Percentiles rank a stretch among this genome's conserved stretches.
phyloP scores from a whole-genome alignment of 2,329 filamentous ascomycete genomes.

The Penicillium sp. region DNA sequence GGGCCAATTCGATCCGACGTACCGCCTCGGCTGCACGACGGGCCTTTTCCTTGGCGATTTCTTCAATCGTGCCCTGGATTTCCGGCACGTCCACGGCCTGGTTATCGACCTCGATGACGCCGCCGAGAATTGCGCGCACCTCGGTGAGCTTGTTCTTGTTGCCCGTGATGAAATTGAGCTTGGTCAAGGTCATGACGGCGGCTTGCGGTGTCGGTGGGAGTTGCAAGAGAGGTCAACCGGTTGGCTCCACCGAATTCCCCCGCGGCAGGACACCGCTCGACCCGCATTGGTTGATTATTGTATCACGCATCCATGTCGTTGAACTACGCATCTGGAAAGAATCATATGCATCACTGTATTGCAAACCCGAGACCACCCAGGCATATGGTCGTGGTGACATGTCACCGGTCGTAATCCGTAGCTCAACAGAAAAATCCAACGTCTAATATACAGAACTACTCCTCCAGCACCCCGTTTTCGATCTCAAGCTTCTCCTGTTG shows the following conservation, averaged over 20 bases:
- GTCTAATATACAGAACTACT: conserved; percentile 31
- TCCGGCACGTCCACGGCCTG: conserved; percentile 79
- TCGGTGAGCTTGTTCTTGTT: conserved; percentile 93
- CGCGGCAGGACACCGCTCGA: conserved; percentile 5
- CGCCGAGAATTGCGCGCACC: conserved; percentile 80
- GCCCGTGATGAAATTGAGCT: conserved; percentile 90
- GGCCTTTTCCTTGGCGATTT: conserved; percentile 87
- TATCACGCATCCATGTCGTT: background rate
- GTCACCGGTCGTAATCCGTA: conserved; percentile 27
- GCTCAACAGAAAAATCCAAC: conserved; percentile 22
- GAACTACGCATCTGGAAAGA: background rate
- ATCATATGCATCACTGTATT: conserved; percentile 27
- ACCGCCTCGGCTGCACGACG: conserved; percentile 75
- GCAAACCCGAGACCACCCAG: conserved; percentile 17
- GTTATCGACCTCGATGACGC: conserved; percentile 68
- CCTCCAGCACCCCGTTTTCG: conserved; percentile 28
- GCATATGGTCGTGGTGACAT: conserved; percentile 20
- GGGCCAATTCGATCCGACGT: conserved; percentile 27
- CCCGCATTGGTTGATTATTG: background rate
- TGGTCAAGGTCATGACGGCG: conserved; percentile 49
- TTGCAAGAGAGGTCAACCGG: background rate
- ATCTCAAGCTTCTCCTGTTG: conserved; percentile 82
- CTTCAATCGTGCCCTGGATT: conserved; percentile 88
- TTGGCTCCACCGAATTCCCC: conserved; percentile 2
- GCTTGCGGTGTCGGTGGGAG: background rate